A percentile compares a stretch with the other conserved stretches of the same genome.
Evolutionary conservation across 805 yeast species (phyloP).

Genomic region (Candida taoyuanica): DNA sequence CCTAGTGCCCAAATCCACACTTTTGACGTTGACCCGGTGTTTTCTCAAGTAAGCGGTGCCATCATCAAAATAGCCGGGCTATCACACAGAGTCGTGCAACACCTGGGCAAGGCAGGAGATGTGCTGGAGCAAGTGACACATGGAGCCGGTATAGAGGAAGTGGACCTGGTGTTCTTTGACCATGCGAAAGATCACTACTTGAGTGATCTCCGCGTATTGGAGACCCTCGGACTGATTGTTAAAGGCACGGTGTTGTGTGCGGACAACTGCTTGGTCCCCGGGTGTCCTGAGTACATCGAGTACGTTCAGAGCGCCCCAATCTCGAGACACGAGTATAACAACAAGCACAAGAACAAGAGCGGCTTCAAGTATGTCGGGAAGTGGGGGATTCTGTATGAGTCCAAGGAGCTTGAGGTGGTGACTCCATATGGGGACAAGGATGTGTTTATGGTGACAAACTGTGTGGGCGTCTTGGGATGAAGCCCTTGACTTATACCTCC

Average conservation of each 20-base stretch:
- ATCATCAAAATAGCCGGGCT: conserved; percentile 22
- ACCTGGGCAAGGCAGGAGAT: conserved; percentile 3
- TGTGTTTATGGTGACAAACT: conserved; percentile 18
- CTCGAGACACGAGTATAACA: conserved; percentile 31
- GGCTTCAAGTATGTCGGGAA: conserved; percentile 32
- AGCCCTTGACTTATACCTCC: too few species aligned
- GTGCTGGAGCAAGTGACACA: too few species aligned
- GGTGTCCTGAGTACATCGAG: conserved; percentile 36
- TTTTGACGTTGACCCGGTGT: conserved; percentile 17
- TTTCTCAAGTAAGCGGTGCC: conserved; percentile 8
- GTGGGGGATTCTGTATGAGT: conserved; percentile 39
- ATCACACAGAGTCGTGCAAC: conserved; percentile 7
- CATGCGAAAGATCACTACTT: conserved; percentile 36
- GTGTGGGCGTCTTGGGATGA: conserved; percentile 18
- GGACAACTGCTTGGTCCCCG: conserved; percentile 32
- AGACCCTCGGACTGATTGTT: conserved; percentile 34
- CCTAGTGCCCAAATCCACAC: conserved; percentile 15
- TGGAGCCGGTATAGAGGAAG: conserved; percentile 17
- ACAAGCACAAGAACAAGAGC: conserved; percentile 24
- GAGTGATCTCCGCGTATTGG: conserved; percentile 39
- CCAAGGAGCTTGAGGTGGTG: conserved; percentile 23
- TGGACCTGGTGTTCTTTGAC: conserved; percentile 38
- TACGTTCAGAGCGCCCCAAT: conserved; percentile 37
- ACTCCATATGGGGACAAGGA: conserved; percentile 5
- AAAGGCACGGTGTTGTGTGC: conserved; percentile 38